Conservation (phyloP, 169 alveolate species). For the Amoebophrya sp. region DNA sequence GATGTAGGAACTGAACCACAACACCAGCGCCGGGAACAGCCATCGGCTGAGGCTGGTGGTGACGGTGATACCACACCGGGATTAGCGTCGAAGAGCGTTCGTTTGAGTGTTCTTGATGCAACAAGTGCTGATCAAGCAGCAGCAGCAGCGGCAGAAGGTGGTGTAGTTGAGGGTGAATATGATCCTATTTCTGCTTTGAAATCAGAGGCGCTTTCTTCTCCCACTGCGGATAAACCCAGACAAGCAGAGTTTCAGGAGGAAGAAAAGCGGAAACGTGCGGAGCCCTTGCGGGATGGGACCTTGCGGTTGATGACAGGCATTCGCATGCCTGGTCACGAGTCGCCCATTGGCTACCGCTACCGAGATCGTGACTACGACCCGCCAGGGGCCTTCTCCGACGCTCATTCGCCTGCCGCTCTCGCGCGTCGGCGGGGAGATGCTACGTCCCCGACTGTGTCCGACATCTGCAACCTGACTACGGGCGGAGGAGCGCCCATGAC, state of each 20-base stretch:
- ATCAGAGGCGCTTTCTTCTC: not conserved
- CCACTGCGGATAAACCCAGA: not conserved
- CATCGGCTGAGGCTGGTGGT: not conserved
- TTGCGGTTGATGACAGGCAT: not conserved
- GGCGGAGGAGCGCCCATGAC: not conserved
- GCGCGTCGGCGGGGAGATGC: not conserved
- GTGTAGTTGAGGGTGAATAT: not conserved
- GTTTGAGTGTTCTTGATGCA: not conserved
- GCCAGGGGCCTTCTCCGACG: not conserved
- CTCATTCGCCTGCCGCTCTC: not conserved
- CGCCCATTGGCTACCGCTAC: not conserved
- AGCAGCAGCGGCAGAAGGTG: not conserved
- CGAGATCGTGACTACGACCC: not conserved
- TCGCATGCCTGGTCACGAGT: not conserved
- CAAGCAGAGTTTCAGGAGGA: not conserved
- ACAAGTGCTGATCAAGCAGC: not conserved
- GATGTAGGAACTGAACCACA: not conserved
- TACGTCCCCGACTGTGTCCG: not conserved
- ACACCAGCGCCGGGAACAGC: not conserved
- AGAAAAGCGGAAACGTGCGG: not conserved
- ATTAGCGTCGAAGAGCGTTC: not conserved
- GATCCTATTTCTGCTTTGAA: not conserved
- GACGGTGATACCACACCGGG: not conserved
- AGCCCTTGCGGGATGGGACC: not conserved
- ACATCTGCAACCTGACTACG: not conserved